Base-by-base conservation (phyloP, 2,329 filamentous ascomycete genomes). In the Phialophora expanda region DNA sequence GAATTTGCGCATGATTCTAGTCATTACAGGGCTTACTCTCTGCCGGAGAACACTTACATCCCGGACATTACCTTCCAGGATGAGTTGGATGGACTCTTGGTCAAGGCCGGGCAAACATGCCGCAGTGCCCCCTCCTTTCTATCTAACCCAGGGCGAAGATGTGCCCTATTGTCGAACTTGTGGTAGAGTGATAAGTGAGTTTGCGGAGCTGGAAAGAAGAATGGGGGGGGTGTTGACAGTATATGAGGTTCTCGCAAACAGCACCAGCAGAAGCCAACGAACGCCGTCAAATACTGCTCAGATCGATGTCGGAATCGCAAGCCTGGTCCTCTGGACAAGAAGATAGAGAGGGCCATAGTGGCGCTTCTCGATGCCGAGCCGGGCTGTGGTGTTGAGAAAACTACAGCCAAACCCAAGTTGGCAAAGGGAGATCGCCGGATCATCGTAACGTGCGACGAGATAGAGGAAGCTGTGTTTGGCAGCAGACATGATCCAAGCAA, bases 221-320 rank as follows among this genome's bases (percentile, higher is more conserved):
- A 12, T 9, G 7, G 9, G 8, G 7, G 6, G 20, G 4, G 28
- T 41, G 11, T 32, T 63, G 54, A 63, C 41, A 34, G 7, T 22
- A n/a, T 56, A 12, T 11, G 48, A 66, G 67, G 61, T 32, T 65
- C 57, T 41, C 67, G 67, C 46, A 80, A 82, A 69, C 74, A 75
- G 73, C 54, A 70, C 75, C 50, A 44, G 6, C 38, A 75, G 71
- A 20, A 71, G 74, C 1, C 69, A 71, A 3, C 71, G 72, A 4
- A 77, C 72, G 38, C 70, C 69, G 74, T 81, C 34, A 87, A 86
- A 67, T 88, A 87, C 76, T 88, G 86, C 76, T 88, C 85, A 0
- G 77, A 81, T 54, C 77, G 82, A 44, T 88, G 86, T 69, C 78
- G 84, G 22, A 78, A 78, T 38, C 79, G 79, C 44, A 87, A 86